Conservation (phyloP, 352 stramenopile genomes). For the Phytophthora boehmeriae region DNA sequence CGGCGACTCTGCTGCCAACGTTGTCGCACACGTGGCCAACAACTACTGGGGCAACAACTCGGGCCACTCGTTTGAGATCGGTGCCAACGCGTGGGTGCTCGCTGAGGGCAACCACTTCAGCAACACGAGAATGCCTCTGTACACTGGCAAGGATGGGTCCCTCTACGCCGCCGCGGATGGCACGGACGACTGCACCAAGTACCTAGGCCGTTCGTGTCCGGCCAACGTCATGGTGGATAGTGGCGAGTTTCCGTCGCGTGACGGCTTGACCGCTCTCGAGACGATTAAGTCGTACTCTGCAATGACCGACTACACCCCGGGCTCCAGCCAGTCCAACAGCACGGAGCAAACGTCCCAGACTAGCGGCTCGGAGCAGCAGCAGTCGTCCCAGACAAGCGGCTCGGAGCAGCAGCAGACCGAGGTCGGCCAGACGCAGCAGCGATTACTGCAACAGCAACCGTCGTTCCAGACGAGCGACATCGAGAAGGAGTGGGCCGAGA, state of each 20-base stretch:
- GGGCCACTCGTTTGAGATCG: slow-evolving; percentile 35
- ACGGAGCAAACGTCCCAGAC: slow-evolving; percentile 8
- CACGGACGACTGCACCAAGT: slow-evolving; percentile 20
- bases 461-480: slow-evolving; percentile 8
- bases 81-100: slow-evolving; percentile 25
- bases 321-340: neutral
- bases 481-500: slow-evolving; percentile 21
- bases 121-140: slow-evolving; percentile 28
- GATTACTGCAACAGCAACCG: neutral
- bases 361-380: slow-evolving; percentile 7
- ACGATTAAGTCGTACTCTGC: slow-evolving; percentile 16
- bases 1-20: slow-evolving; percentile 18
- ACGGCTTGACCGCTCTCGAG: slow-evolving; percentile 21
- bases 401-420: neutral
- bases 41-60: slow-evolving; percentile 49
- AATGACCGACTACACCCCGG: slow-evolving; percentile 12
- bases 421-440: no score
- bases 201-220: slow-evolving; percentile 18
- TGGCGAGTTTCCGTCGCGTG: slow-evolving; percentile 20
- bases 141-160: slow-evolving; percentile 14
- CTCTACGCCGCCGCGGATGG: slow-evolving; percentile 17
- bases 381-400: slow-evolving; percentile 1
- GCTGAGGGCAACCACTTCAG: slow-evolving; percentile 51
- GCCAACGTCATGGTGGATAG: slow-evolving; percentile 27
- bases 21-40: slow-evolving; percentile 33